phyloP scores from a whole-genome alignment of 2,329 filamentous ascomycete genomes.

The Huntiella omanensis region DNA sequence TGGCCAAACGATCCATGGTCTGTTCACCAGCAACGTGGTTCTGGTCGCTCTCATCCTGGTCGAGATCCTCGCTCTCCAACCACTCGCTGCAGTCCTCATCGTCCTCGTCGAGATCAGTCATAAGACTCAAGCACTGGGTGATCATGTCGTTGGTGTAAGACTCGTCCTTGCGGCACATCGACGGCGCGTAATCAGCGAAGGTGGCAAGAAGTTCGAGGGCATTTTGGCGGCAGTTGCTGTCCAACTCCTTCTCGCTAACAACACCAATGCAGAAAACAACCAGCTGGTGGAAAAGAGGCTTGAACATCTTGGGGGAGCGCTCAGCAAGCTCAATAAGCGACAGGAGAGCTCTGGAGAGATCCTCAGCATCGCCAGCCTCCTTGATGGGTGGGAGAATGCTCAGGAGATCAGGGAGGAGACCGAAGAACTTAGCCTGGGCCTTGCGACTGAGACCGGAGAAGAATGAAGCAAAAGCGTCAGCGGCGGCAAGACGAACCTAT shows the following conservation, averaged over 20 bases:
- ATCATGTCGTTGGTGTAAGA: slow-evolving; percentile 93
- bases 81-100: slow-evolving; percentile 91
- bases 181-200: slow-evolving; percentile 84
- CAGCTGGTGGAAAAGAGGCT: slow-evolving; percentile 75
- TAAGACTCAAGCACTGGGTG: slow-evolving; percentile 88
- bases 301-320: slow-evolving; percentile 94
- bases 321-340: slow-evolving; percentile 90
- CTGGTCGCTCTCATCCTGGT: slow-evolving; percentile 86
- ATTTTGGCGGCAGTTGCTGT: slow-evolving; percentile 79
- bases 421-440: slow-evolving; percentile 70
- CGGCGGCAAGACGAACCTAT: slow-evolving; percentile 75
- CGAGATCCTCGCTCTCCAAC: slow-evolving; percentile 83
- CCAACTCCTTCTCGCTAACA: slow-evolving; percentile 87
- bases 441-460: slow-evolving; percentile 85
- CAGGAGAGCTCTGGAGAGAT: slow-evolving; percentile 74
- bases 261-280: slow-evolving; percentile 87
- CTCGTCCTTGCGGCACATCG: slow-evolving; percentile 88
- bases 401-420: slow-evolving; percentile 73
- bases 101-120: slow-evolving; percentile 90
- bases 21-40: slow-evolving; percentile 98
- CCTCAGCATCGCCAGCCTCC: slow-evolving; percentile 73
- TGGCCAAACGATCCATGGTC: slow-evolving; percentile 92
- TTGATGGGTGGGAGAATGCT: slow-evolving; percentile 92
- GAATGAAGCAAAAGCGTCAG: slow-evolving; percentile 93
- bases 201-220: slow-evolving; percentile 94